Base-by-base conservation (phyloP, 2,329 filamentous ascomycete species). In the Coleophoma crateriformis region DNA sequence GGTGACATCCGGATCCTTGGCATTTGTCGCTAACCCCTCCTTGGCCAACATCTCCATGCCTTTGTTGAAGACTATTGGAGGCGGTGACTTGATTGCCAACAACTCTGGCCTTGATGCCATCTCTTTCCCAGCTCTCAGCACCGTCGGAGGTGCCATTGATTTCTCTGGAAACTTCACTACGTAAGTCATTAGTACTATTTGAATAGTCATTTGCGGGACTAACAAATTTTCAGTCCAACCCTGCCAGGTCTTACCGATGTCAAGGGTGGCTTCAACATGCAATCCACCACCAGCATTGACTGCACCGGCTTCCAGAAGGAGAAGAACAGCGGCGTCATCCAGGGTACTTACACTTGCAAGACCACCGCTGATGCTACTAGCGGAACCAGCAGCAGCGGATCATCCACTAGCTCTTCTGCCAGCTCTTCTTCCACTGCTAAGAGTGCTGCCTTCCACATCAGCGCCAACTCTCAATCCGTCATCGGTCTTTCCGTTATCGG, bases 81-180 rank as follows among this genome's bases (percentile, higher is more conserved):
- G 89, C 73, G 89, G 87, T 67, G 81, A 95, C 67, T 83, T 87
- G 60, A 82, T 99, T 64, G 85, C 88, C 71, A 95, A 96, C 82
- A 96, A 97, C 84, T 88, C 89, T 53, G 74, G 76, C 49, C 79
- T 96, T 33, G 60, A 70, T 50, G 67, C 73, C 53, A 76, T 96
- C 56, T 82, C 81, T 33, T 87, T 97, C 71, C 77, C 79, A 54
- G 66, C 75, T 56, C 79, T 99, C 27, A 65, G 79, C 64, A 79
- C 74, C 49, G 81, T 96, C 51, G 79, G 76, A 56, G 92, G 91
- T 72, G 90, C 89, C 62, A 77, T 97, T 64, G 85, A 90, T 68
- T 82, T 96, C 68, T 84, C 84, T 61, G 94, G 94, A 63, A 87
- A 83, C 74, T 95, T 96, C 70, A 78, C 82, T 55, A 76, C 80